These are phyloP conservation scores for Ajuga reptans DNA, from an alignment of 305 asterid genomes.

Conservation along the genomic window DNA sequence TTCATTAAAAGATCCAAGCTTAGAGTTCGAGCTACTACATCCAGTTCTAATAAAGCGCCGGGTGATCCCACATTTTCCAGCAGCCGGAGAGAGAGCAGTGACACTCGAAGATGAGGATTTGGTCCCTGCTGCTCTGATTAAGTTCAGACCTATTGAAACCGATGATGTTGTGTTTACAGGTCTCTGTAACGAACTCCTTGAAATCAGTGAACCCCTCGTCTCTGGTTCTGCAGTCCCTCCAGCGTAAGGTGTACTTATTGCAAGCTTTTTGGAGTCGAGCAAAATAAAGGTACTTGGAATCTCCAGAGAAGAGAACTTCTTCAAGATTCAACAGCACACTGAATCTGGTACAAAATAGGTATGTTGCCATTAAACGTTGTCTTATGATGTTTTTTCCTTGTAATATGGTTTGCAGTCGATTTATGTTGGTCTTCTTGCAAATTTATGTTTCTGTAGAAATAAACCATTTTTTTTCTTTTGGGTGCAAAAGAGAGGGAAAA, in stretches of 20 bases:
- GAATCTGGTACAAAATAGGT: background rate
- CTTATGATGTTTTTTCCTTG: background rate
- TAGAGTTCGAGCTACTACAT: conserved; percentile 72
- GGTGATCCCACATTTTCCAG: conserved; percentile 60
- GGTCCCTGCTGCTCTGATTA: conserved; percentile 75
- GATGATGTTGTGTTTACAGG: conserved; percentile 69
- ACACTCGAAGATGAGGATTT: conserved; percentile 82
- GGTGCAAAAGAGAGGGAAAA: background rate
- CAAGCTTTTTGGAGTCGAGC: background rate
- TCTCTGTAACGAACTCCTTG: conserved; percentile 67
- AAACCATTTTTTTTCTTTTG: background rate
- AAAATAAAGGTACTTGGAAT: background rate
- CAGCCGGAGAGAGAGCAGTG: conserved; percentile 38
- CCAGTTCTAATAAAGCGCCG: conserved; percentile 59
- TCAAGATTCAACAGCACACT: background rate
- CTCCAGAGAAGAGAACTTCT: background rate
- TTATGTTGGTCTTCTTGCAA: background rate
- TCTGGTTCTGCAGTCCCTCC: conserved; percentile 44
- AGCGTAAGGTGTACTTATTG: conserved; percentile 1
- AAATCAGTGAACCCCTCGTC: conserved; percentile 60
- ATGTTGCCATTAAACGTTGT: background rate
- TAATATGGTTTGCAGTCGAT: background rate
- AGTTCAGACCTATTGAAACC: conserved; percentile 74
- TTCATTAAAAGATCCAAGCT: conserved; percentile 67
- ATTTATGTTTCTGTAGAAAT: background rate